Evolutionary conservation across 768 basidiomycete genomes (phyloP).

Genomic region (Peribolospora baueri): DNA sequence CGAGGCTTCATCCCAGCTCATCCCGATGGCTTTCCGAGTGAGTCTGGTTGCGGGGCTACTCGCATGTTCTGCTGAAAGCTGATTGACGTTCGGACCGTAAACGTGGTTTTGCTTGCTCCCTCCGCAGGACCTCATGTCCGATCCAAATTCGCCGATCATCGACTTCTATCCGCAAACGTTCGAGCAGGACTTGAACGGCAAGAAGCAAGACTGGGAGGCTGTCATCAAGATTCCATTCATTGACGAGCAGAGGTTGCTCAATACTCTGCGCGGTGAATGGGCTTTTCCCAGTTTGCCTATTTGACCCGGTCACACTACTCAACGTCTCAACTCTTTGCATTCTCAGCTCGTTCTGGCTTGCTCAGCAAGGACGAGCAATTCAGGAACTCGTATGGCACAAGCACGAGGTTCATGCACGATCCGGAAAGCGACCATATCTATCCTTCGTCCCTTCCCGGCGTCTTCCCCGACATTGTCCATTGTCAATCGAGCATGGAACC

Average conservation of each 20-base stretch:
- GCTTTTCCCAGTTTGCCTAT: not conserved
- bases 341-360: not conserved
- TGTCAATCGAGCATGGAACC: slow-evolving; percentile 57
- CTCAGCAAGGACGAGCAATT: slow-evolving; percentile 47
- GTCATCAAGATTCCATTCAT: slow-evolving; percentile 98
- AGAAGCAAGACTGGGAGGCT: slow-evolving; percentile 97
- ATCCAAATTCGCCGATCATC: slow-evolving; percentile 56
- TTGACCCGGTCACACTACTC: not conserved
- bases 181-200: slow-evolving; percentile 83
- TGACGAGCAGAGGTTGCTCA: slow-evolving; percentile 47
- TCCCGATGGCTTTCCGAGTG: slow-evolving; percentile 68
- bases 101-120: not conserved
- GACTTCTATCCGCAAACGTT: slow-evolving; percentile 89
- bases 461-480: slow-evolving; percentile 68
- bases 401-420: slow-evolving; percentile 52
- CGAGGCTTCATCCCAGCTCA: slow-evolving; percentile 61
- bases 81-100: not conserved
- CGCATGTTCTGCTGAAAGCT: not conserved
- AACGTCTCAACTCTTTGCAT: not conserved
- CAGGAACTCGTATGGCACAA: slow-evolving; percentile 56
- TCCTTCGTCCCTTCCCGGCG: slow-evolving; percentile 76
- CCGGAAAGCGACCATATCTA: slow-evolving; percentile 35
- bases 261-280: slow-evolving; percentile 53
- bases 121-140: slow-evolving; percentile 63
- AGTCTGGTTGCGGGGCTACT: slow-evolving; percentile 8